Evolutionary conservation across 768 basidiomycete species (phyloP).

Genomic region (Lactarius akahatsu): DNA sequence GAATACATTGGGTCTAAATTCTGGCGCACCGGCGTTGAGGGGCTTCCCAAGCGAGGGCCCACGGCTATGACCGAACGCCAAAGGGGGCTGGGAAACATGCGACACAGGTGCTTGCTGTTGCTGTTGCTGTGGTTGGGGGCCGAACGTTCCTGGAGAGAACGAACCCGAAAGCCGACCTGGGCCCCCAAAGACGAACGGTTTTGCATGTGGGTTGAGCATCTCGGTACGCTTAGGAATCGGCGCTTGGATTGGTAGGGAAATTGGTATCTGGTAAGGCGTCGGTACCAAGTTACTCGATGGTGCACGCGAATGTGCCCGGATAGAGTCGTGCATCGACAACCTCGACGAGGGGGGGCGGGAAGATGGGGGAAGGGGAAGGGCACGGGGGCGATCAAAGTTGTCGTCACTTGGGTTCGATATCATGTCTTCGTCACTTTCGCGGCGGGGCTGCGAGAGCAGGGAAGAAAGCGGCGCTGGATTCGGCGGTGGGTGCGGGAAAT

Average conservation of each 20-base stretch:
- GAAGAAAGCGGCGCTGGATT: constrained; percentile 44
- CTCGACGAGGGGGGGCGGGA: constrained; percentile 51
- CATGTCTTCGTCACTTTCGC: constrained; percentile 58
- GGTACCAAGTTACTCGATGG: constrained; percentile 28
- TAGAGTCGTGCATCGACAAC: constrained; percentile 59
- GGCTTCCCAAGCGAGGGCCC: constrained; percentile 57
- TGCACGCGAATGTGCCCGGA: constrained; percentile 60
- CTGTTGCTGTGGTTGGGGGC: constrained; percentile 35
- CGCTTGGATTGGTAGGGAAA: constrained; percentile 23
- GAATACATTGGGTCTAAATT: constrained; percentile 78
- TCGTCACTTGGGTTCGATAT: constrained; percentile 89
- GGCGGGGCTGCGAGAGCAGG: constrained; percentile 32
- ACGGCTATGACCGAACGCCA: constrained; percentile 37
- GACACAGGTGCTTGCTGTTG: constrained; percentile 26
- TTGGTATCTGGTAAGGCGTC: constrained; percentile 23
- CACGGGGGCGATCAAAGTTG: constrained; percentile 34
- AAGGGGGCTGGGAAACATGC: neutral
- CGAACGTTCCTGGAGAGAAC: constrained; percentile 34
- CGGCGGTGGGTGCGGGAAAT: constrained; percentile 74
- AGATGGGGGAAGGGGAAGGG: constrained; percentile 3
- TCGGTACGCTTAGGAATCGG: constrained; percentile 31
- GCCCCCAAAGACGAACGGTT: constrained; percentile 77
- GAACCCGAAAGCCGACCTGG: constrained; percentile 39
- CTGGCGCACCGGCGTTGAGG: constrained; percentile 76
- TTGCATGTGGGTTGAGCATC: constrained; percentile 73